phyloP scores from a whole-genome alignment of 1,284 basidiomycete species.

The Psilocybe mexicana region DNA sequence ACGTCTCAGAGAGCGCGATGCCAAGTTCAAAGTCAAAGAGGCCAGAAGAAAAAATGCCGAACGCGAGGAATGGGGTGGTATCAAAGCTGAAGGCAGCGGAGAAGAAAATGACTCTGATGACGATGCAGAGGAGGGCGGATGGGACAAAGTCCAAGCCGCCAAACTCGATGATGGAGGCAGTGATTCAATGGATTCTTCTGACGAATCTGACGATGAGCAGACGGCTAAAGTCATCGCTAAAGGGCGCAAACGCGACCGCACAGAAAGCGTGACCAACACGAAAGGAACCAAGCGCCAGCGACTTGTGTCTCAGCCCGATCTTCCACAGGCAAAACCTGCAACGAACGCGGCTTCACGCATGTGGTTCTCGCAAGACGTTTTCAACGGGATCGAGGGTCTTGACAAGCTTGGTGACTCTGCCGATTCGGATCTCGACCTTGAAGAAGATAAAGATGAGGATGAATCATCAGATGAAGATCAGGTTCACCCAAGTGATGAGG shows the following conservation, averaged over 20 bases:
- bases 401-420: slow-evolving; percentile 41
- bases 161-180: slow-evolving; percentile 62
- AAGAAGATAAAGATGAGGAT: slow-evolving; percentile 15
- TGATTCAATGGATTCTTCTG: slow-evolving; percentile 58
- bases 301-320: slow-evolving; percentile 43
- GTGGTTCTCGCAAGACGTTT: slow-evolving; percentile 97
- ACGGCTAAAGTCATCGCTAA: background rate
- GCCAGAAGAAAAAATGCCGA: slow-evolving; percentile 75
- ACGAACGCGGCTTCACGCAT: slow-evolving; percentile 58
- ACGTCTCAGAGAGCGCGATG: slow-evolving; percentile 81
- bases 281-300: slow-evolving; percentile 40
- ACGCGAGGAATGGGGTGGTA: slow-evolving; percentile 79
- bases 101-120: slow-evolving; percentile 47
- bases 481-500: slow-evolving; percentile 35
- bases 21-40: slow-evolving; percentile 89
- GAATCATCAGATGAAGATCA: slow-evolving; percentile 10
- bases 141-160: slow-evolving; percentile 66
- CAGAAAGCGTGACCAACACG: slow-evolving; percentile 31
- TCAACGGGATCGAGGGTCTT: slow-evolving; percentile 69
- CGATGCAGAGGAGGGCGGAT: slow-evolving; percentile 66
- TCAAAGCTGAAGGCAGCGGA: slow-evolving; percentile 49
- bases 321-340: slow-evolving; percentile 33
- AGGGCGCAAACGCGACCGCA: slow-evolving; percentile 38
- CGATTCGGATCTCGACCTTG: slow-evolving; percentile 17
- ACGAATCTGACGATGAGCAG: slow-evolving; percentile 33